These are phyloP conservation scores for Lactarius akahatsu DNA, from an alignment of 768 basidiomycete species.

Conservation along the genomic window DNA sequence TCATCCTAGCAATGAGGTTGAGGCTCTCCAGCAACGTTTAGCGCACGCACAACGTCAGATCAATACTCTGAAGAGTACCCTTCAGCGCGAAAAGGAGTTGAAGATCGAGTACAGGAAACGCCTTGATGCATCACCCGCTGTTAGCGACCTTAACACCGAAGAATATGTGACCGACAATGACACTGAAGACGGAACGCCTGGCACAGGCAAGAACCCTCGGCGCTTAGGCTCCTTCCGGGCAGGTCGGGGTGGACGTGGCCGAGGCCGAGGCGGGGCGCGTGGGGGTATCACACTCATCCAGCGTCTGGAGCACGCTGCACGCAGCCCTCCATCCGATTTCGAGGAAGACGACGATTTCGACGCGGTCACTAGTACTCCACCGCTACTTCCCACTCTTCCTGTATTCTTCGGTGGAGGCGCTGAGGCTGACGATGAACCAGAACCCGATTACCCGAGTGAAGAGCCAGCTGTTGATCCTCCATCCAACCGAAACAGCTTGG, in stretches of 20 bases:
- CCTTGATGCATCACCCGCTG: constrained; percentile 47
- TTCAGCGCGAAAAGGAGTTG: constrained; percentile 82
- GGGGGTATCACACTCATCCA: constrained; percentile 28
- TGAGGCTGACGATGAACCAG: constrained; percentile 35
- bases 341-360: constrained; percentile 30
- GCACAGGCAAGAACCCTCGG: constrained; percentile 24
- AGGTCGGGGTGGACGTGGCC: constrained; percentile 25
- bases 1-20: constrained; percentile 78
- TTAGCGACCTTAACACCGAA: constrained; percentile 44
- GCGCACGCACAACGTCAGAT: constrained; percentile 88
- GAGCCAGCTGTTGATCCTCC: constrained; percentile 40
- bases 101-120: constrained; percentile 61
- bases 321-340: constrained; percentile 24
- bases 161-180: constrained; percentile 51
- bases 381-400: constrained; percentile 19
- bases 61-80: constrained; percentile 71
- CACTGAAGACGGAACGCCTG: constrained; percentile 32
- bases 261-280: constrained; percentile 22
- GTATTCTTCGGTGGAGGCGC: constrained; percentile 29
- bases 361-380: constrained; percentile 25
- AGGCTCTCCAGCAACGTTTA: constrained; percentile 74
- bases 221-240: constrained; percentile 22
- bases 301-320: constrained; percentile 28
- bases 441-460: constrained; percentile 34
- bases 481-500: constrained; percentile 70